Percentiles rank a stretch among this genome's conserved stretches.
Conservation (phyloP, 768 basidiomycete species). For the Naganishia vaughanmartiniae region DNA sequence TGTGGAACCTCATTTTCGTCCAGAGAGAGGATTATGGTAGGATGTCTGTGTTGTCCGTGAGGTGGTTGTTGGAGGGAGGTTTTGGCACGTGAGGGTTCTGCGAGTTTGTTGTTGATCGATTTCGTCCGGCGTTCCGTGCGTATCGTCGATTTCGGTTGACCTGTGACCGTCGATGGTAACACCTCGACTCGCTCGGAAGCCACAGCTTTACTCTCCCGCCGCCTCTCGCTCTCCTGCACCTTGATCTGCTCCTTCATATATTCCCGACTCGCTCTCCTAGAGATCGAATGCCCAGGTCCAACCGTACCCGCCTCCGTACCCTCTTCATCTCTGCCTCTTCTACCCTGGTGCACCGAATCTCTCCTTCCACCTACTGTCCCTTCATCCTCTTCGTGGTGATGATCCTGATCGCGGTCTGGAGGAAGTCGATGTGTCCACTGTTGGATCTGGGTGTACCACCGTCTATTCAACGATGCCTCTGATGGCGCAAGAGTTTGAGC, state of each 20-base stretch:
- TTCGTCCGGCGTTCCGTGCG: no score
- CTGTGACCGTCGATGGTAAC: background rate
- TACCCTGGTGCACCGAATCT: background rate
- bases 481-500: conserved; percentile 17
- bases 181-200: background rate
- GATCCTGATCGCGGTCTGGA: background rate
- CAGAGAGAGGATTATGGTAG: background rate
- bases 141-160: no score
- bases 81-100: no score
- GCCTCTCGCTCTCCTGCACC: background rate
- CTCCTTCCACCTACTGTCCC: background rate
- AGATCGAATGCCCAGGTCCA: conserved; percentile 1
- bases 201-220: background rate
- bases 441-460: conserved; percentile 27
- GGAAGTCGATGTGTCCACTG: conserved; percentile 18
- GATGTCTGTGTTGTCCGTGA: background rate
- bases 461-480: conserved; percentile 23
- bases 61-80: no score
- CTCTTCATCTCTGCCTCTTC: background rate
- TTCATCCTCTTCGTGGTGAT: background rate
- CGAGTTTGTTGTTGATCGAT: no score
- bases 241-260: background rate
- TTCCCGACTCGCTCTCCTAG: conserved; percentile 8
- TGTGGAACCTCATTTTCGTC: no score
- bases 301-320: conserved; percentile 6